Evolutionary conservation across 257 asterid species (phyloP), one percentile per base, ranked within the genome.

Genomic region (Jacaranda copaia): DNA sequence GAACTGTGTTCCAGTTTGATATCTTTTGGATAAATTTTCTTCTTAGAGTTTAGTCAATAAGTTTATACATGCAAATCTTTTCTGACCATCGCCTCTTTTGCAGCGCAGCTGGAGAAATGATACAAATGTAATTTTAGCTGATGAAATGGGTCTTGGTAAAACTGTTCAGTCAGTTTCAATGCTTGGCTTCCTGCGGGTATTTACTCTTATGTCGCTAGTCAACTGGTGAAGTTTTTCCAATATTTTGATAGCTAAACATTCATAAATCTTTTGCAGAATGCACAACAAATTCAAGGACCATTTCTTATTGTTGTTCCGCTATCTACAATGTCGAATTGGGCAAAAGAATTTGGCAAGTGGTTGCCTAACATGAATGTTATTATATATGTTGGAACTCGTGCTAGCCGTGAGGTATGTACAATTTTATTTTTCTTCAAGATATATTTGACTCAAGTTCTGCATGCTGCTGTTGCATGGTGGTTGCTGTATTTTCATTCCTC

Each of bases 121-220:
- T 75, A 93, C 98, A 32, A 96, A 93, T 88, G 99, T 96, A 38
- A 96, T 96, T 81, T 85, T 96, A 85, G 99, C 97, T 77, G 98
- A 96, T 88, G 98, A 96, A 87, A 96, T 93, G 99, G 99, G 99
- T 74, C 97, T 96, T 68, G 99, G 98, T 76, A 96, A 96, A 86
- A 96, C 99, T 80, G 97, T 96, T 67, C 98, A 96, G 89, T 92
- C 98, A 51, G 98, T 93, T 85, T 93, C 99, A 55, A 92, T 96
- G 99, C 96, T 96, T 74, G 99, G 98, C 58, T 96, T 96, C 87
- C 83, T 96, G 78, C 98, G 93, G 98, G 99, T 90, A 83, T 76
- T 59, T 25, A 25, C 32, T 25, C 32, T 52, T 40, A 56, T 67
- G 42, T 71, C 55, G 72, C 72, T 51, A 58, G 43, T 79, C 61